A percentile compares a stretch with the other conserved stretches of the same genome.
Evolutionary conservation across 257 asterid genomes (phyloP).

Genomic region (Agastache rugosa): DNA sequence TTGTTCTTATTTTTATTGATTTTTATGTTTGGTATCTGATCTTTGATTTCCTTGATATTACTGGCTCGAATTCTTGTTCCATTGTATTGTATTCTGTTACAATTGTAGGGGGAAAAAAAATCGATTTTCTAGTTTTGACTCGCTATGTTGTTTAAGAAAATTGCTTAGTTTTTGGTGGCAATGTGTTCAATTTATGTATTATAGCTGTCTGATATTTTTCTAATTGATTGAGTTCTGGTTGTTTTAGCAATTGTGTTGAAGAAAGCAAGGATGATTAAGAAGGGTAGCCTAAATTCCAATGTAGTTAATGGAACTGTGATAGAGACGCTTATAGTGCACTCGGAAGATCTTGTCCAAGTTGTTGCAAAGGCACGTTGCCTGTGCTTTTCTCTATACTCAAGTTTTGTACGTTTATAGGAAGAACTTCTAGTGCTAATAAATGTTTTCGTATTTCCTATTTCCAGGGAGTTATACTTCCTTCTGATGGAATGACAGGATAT

Average conservation of each 20-base stretch:
- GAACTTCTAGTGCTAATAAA: conserved; percentile 1
- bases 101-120: neutral
- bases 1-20: conserved; percentile 31
- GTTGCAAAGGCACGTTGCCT: conserved; percentile 74
- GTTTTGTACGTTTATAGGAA: neutral
- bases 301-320: conserved; percentile 58
- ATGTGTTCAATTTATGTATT: neutral
- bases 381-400: conserved; percentile 30
- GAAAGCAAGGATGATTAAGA: conserved; percentile 78
- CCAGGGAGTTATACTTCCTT: conserved; percentile 66
- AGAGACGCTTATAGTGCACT: conserved; percentile 74
- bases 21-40: conserved; percentile 29
- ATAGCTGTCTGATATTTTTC: neutral
- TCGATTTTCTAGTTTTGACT: neutral
- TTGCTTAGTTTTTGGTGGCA: conserved; percentile 2
- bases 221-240: conserved; percentile 33
- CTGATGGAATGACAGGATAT: conserved; percentile 56
- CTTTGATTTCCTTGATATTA: conserved; percentile 3
- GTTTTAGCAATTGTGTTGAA: conserved; percentile 79
- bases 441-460: conserved; percentile 32
- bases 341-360: conserved; percentile 86
- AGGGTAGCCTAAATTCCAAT: conserved; percentile 62
- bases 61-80: neutral
- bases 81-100: neutral
- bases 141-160: neutral